phyloP scores from a whole-genome alignment of 768 basidiomycete species.

The Macrocybe gigantea region DNA sequence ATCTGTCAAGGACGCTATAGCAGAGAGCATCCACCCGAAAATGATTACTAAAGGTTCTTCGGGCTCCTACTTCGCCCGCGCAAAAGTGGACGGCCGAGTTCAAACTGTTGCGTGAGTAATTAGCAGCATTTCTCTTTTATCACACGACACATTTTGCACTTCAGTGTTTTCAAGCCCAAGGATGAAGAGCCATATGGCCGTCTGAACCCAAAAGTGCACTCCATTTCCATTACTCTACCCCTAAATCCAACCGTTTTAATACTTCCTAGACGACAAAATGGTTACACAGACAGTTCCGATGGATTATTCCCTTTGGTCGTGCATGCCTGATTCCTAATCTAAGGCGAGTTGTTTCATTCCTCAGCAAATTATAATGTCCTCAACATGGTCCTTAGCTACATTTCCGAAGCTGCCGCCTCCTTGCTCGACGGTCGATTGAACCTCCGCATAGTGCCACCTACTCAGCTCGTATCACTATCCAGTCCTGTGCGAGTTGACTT shows the following conservation, averaged over 20 bases:
- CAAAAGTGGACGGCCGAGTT: conserved; percentile 68
- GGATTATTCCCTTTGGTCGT: conserved; percentile 88
- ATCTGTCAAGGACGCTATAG: conserved; percentile 63
- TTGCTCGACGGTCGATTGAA: conserved; percentile 70
- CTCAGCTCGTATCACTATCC: conserved; percentile 76
- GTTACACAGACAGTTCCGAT: conserved; percentile 83
- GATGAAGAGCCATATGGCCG: conserved; percentile 87
- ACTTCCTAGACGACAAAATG: conserved; percentile 72
- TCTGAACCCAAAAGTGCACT: conserved; percentile 73
- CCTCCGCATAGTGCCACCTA: conserved; percentile 80
- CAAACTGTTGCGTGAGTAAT: conserved; percentile 75
- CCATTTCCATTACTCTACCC: not conserved
- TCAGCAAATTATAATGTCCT: not conserved
- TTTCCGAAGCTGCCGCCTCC: conserved; percentile 87
- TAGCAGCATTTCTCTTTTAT: not conserved
- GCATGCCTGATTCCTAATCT: conserved; percentile 87
- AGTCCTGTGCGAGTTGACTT: conserved; percentile 45
- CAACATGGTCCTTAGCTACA: conserved; percentile 49
- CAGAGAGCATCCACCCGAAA: conserved; percentile 80
- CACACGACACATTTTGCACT: not conserved
- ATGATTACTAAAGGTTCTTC: conserved; percentile 89
- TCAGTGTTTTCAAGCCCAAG: conserved; percentile 87
- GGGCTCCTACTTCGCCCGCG: conserved; percentile 88
- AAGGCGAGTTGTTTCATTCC: conserved; percentile 40
- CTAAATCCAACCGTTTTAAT: not conserved